A percentile compares a stretch with the other conserved stretches of the same genome.
Evolutionary conservation across 2,329 filamentous ascomycete species (phyloP).

Genomic region (Davidsoniella eucalypti): DNA sequence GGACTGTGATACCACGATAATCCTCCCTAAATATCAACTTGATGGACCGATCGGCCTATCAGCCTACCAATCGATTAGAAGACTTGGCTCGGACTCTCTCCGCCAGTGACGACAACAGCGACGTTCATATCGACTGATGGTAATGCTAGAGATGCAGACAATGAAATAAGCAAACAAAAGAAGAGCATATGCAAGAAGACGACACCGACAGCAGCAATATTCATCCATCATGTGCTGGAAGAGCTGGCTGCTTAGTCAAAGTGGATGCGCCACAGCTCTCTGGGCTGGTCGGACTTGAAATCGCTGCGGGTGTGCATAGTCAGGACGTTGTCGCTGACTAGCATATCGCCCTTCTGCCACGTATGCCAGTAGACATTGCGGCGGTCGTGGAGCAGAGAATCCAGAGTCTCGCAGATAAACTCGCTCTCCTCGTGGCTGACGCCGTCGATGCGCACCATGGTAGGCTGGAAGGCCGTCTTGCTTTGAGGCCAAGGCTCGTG

Average conservation of each 20-base stretch:
- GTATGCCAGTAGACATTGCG: conserved; percentile 32
- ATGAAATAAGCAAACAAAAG: too few species aligned
- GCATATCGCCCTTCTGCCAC: conserved; percentile 38
- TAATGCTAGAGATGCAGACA: too few species aligned
- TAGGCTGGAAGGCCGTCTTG: conserved; percentile 34
- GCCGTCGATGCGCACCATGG: conserved; percentile 26
- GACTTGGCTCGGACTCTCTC: too few species aligned
- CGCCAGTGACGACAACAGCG: too few species aligned
- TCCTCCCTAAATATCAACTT: too few species aligned
- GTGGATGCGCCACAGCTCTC: conserved; percentile 35
- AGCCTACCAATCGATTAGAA: too few species aligned
- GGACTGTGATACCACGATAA: too few species aligned
- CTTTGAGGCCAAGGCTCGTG: conserved; percentile 37
- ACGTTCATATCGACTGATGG: too few species aligned
- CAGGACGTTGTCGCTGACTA: conserved; percentile 35
- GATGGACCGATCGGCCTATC: too few species aligned
- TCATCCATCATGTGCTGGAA: too few species aligned
- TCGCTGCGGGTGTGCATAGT: conserved; percentile 34
- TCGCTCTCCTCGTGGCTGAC: conserved; percentile 18
- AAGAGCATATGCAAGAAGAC: too few species aligned
- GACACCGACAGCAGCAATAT: too few species aligned
- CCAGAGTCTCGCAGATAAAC: conserved; percentile 20
- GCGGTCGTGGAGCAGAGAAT: conserved; percentile 28
- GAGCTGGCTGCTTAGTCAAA: conserved; percentile 18
- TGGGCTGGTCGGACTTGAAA: conserved; percentile 26